Conservation (phyloP, 2,329 filamentous ascomycete species). For the Xylariaceae sp. region DNA sequence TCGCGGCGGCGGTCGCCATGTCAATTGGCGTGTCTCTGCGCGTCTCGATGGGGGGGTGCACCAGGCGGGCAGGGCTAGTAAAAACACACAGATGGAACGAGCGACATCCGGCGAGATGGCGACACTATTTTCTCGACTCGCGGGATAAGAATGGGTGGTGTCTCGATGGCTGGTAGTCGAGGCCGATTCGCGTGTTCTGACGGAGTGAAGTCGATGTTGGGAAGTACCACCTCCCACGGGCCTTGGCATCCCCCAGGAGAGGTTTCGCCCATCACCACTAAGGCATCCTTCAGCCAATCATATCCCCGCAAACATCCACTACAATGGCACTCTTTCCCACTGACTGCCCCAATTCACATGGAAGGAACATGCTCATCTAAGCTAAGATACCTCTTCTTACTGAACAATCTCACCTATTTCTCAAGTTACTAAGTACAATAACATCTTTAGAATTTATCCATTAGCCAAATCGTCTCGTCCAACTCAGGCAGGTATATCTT, state of each 20-base stretch:
- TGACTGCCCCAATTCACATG: too few species aligned
- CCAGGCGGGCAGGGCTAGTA: slow-evolving; percentile 44
- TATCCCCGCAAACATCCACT: not conserved
- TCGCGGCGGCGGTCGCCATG: slow-evolving; percentile 57
- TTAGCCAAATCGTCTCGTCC: too few species aligned
- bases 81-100: slow-evolving; percentile 47
- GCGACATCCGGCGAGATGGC: slow-evolving; percentile 52
- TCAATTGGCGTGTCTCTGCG: slow-evolving; percentile 41
- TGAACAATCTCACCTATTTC: too few species aligned
- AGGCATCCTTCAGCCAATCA: not conserved
- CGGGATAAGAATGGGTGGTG: slow-evolving; percentile 40
- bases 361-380: too few species aligned
- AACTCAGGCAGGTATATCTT: too few species aligned
- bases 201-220: slow-evolving; percentile 49
- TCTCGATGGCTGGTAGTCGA: slow-evolving; percentile 49
- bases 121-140: slow-evolving; percentile 36
- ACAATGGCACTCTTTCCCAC: not conserved
- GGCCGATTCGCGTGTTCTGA: slow-evolving; percentile 48
- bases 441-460: too few species aligned
- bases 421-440: too few species aligned
- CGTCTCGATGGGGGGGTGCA: slow-evolving; percentile 49
- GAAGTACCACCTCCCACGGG: not conserved
- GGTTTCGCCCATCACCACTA: not conserved
- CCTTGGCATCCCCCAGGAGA: not conserved
- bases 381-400: too few species aligned